A percentile compares a stretch with the other conserved stretches of the same genome.
These are phyloP conservation scores for Hyaloperonospora arabidopsidis DNA, from an alignment of 352 stramenopile species.

Conservation along the genomic window DNA sequence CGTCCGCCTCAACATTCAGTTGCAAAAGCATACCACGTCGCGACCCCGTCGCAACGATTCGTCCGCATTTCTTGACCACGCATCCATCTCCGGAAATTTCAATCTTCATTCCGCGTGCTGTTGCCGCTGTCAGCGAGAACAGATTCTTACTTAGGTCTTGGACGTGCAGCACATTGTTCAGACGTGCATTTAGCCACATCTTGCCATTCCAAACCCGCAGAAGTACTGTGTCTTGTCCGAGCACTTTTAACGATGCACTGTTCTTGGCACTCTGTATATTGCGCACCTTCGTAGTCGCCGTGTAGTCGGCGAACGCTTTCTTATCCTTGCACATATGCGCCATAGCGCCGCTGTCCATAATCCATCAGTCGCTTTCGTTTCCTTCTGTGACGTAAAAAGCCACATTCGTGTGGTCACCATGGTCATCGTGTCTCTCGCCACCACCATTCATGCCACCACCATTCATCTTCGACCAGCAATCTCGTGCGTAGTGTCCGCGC, in stretches of 20 bases:
- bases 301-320: not conserved
- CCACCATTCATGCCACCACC: too few relatives aligned
- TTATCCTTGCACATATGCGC: not conserved
- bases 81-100: too few relatives aligned
- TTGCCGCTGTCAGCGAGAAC: too few relatives aligned
- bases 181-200: not conserved
- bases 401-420: slow-evolving; percentile 1
- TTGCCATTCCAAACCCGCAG: not conserved
- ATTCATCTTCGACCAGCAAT: not conserved
- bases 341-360: too few relatives aligned
- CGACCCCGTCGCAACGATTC: not conserved
- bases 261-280: not conserved
- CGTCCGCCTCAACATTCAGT: not conserved
- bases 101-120: slow-evolving; percentile 1
- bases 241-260: not conserved
- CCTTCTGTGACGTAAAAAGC: not conserved
- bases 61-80: not conserved
- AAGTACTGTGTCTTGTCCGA: not conserved
- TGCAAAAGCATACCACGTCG: not conserved
- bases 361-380: not conserved
- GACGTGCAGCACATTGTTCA: not conserved
- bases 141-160: not conserved
- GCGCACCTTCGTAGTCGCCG: not conserved
- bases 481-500: not conserved
- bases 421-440: too few relatives aligned